Evolutionary conservation across 148 eudicot genomes (phyloP).

Genomic region (Camellia japonica): DNA sequence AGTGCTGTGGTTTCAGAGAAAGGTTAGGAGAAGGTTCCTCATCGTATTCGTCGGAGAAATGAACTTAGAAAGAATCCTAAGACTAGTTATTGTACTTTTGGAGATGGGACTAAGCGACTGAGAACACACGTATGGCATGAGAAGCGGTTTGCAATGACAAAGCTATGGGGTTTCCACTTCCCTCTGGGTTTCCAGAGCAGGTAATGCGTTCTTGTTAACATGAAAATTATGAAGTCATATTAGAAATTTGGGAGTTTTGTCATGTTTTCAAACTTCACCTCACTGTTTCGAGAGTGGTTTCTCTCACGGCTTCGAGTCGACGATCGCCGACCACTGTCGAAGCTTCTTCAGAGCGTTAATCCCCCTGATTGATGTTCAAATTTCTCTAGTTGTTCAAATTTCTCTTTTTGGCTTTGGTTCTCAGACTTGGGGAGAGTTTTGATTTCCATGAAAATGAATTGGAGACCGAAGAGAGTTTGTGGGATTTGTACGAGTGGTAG

Average conservation of each 20-base stretch:
- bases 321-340: no score
- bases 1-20: conserved; percentile 9
- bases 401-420: conserved; percentile 45
- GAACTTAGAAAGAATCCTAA: conserved; percentile 60
- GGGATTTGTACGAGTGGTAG: conserved; percentile 93
- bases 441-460: conserved; percentile 70
- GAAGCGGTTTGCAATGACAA: conserved; percentile 69
- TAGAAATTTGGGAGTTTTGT: neutral
- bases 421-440: conserved; percentile 44
- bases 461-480: conserved; percentile 73
- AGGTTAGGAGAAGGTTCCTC: conserved; percentile 35
- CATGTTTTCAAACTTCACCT: neutral
- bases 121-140: conserved; percentile 93
- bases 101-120: conserved; percentile 81
- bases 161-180: conserved; percentile 77
- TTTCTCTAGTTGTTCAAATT: conserved; percentile 23
- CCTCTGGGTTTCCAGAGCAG: conserved; percentile 76
- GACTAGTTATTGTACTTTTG: conserved; percentile 49
- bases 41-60: conserved; percentile 56
- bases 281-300: no score
- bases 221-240: neutral
- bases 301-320: no score
- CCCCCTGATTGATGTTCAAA: no score
- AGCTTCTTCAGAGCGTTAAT: no score
- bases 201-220: conserved; percentile 26